Percentiles rank a stretch among this genome's conserved stretches.
phyloP scores from a whole-genome alignment of 2,329 filamentous ascomycete species.

The Claviceps africana region DNA sequence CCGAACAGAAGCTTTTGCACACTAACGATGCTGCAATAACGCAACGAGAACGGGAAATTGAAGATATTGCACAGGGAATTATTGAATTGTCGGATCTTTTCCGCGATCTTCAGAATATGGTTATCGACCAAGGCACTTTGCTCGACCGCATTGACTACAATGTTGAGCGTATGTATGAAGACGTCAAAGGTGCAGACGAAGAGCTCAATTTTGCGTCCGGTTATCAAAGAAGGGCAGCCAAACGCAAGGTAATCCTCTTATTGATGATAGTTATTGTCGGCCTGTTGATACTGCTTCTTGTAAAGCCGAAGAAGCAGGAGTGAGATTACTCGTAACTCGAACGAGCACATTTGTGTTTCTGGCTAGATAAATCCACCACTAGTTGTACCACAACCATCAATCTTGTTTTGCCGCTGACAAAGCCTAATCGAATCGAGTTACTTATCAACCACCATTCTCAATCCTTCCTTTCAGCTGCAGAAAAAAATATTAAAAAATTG shows the following conservation, averaged over 20 bases:
- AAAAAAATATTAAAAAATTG: no score
- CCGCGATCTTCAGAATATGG: constrained; percentile 90
- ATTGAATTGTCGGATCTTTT: constrained; percentile 96
- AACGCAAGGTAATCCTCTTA: constrained; percentile 86
- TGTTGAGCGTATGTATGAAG: constrained; percentile 84
- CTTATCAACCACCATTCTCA: neutral
- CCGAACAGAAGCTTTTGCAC: constrained; percentile 50
- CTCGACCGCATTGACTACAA: constrained; percentile 96
- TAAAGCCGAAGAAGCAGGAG: constrained; percentile 57
- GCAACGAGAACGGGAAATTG: constrained; percentile 91
- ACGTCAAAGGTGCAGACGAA: constrained; percentile 85
- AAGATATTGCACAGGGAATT: constrained; percentile 94
- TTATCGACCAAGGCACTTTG: constrained; percentile 83
- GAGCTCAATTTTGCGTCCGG: constrained; percentile 79
- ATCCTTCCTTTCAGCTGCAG: no score
- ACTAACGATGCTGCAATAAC: constrained; percentile 74
- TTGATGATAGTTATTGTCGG: constrained; percentile 71
- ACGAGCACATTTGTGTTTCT: neutral
- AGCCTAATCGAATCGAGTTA: neutral
- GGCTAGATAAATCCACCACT: neutral
- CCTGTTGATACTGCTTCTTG: constrained; percentile 67
- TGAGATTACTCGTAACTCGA: constrained; percentile 4
- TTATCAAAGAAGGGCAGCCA: constrained; percentile 79
- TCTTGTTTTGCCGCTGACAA: neutral
- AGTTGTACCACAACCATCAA: neutral